Evolutionary conservation across 202 grass and related monocot genomes (phyloP).

Genomic region (Hordeum pubiflorum): DNA sequence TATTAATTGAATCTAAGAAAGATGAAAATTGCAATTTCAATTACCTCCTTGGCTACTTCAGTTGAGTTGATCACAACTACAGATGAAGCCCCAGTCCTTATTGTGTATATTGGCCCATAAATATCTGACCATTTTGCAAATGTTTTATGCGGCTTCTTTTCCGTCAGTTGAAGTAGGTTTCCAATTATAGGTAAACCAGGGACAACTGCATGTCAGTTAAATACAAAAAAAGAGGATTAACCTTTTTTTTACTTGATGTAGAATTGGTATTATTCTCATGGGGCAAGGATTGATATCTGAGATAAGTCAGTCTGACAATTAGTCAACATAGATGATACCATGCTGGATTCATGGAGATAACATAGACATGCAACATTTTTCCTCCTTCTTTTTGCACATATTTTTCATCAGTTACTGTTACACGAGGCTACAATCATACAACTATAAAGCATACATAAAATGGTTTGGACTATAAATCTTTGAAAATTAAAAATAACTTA

Average conservation of each 20-base stretch:
- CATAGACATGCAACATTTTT: neutral
- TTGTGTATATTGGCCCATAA: conserved; percentile 72
- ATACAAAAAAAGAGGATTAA: neutral
- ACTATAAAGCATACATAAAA: neutral
- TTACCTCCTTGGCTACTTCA: conserved; percentile 73
- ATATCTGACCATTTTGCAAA: conserved; percentile 67
- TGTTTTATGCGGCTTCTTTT: conserved; percentile 60
- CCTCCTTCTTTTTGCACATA: neutral
- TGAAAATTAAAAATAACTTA: neutral
- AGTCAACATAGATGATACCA: neutral
- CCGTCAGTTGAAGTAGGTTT: conserved; percentile 70
- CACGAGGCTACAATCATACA: neutral
- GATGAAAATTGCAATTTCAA: neutral
- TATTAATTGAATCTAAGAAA: neutral
- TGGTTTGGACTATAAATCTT: neutral
- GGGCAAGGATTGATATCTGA: neutral
- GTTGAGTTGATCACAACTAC: conserved; percentile 67
- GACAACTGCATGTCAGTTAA: conserved; percentile 46
- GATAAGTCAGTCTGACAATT: neutral
- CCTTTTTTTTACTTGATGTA: neutral
- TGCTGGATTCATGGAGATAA: neutral
- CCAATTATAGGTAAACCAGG: conserved; percentile 70
- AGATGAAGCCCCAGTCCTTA: conserved; percentile 44
- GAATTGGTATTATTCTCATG: neutral
- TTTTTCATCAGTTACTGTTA: neutral